Base-by-base conservation (phyloP, 2,329 filamentous ascomycete genomes). In the Neopestalotiopsis clavispora region DNA sequence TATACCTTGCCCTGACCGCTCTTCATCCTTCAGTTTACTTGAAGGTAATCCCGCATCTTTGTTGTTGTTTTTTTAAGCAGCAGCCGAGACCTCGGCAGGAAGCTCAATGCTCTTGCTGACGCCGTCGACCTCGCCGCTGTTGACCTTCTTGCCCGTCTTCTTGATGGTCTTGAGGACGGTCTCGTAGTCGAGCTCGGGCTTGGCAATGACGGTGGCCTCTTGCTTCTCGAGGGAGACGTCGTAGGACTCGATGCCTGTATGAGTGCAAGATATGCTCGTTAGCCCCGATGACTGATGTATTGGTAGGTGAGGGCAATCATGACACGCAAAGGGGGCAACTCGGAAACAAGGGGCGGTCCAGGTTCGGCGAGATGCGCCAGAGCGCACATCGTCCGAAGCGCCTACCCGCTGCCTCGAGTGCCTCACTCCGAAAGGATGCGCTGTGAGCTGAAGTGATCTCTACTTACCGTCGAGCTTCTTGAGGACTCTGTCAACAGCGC, bases 81-180 rank as follows among this genome's bases (percentile, higher is more conserved):
- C 42, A 7, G 57, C 67, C 34, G 30, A 20, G 30, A 38, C 34
- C 23, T 65, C 30, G 28, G 80, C 80, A 34, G 80, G 74, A 34
- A 87, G 75, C 75, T 84, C 84, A 71, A 89, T 80, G 70, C 85
- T 86, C 79, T 83, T 82, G 68, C 79, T 78, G 69, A 87, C 85
- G 67, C 92, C 92, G 78, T 95, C 92, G 30, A 87, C 91, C 84
- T 90, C 89, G 74, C 87, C 92, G 34, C 87, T 90, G 82, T 92
- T 97, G 79, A 98, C 91, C 78, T 92, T 92, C 89, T 98, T 98
- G 77, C 95, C 95, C 13, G 95, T 97, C 90, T 97, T 97, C 87
- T 92, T 91, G 81, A 98, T 97, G 80, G 93, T 97, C 79, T 88
- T 87, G 70, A 97, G 89, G 69, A 97, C 93, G 63, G 90, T 93